Evolutionary conservation across 176 grass and related monocot genomes (phyloP).

Genomic region (Leersia perrieri): DNA sequence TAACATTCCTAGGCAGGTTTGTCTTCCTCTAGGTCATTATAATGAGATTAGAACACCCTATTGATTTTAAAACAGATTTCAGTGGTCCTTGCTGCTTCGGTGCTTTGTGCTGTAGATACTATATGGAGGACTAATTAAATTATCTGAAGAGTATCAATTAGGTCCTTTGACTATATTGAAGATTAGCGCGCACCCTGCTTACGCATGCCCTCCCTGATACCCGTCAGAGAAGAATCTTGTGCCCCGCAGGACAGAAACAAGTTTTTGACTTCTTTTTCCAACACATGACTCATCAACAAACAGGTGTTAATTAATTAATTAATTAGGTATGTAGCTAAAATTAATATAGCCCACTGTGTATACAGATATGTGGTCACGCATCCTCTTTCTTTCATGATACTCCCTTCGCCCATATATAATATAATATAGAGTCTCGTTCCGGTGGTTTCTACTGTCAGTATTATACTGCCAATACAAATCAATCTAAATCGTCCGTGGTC

Average conservation of each 20-base stretch:
- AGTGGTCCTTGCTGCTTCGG: conserved; percentile 33
- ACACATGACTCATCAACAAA: conserved; percentile 6
- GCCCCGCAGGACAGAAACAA: not conserved
- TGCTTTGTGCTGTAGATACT: conserved; percentile 39
- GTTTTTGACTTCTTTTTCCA: not conserved
- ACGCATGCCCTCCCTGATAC: conserved; percentile 35
- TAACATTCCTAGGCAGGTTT: conserved; percentile 42
- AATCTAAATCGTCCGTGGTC: too few species aligned
- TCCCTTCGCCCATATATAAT: too few species aligned
- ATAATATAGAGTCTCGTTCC: too few species aligned
- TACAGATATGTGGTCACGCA: not conserved
- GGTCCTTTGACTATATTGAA: conserved; percentile 16
- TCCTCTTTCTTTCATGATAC: not conserved
- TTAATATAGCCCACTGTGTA: not conserved
- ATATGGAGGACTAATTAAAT: conserved; percentile 34
- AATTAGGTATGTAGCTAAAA: not conserved
- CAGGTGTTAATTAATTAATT: not conserved
- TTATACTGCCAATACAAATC: too few species aligned
- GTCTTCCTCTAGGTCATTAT: conserved; percentile 37
- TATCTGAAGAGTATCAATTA: conserved; percentile 36
- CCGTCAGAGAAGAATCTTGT: conserved; percentile 43
- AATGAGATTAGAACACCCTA: conserved; percentile 47
- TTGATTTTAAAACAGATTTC: conserved; percentile 40
- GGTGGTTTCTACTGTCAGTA: too few species aligned
- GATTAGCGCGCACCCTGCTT: conserved; percentile 37